A percentile compares a stretch with the other conserved stretches of the same genome.
Conservation (phyloP, 345 rosid species). For the Moringa oleifera region DNA sequence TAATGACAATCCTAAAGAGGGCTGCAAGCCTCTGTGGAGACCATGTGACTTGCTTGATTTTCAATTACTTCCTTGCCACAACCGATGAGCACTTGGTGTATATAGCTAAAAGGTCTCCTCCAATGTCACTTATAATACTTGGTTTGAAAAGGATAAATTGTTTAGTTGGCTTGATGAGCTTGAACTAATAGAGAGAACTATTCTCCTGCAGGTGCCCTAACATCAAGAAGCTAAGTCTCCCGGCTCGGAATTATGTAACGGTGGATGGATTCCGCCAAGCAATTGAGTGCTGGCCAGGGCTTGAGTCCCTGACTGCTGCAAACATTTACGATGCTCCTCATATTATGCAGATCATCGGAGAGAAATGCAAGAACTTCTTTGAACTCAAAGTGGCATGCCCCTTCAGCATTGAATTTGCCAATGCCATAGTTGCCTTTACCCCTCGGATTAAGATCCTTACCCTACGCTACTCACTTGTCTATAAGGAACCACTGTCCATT, state of each 20-base stretch:
- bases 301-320: slow-evolving; percentile 11
- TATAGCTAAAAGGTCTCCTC: slow-evolving; percentile 11
- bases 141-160: no score
- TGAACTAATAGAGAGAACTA: not conserved
- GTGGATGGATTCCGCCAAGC: slow-evolving; percentile 3
- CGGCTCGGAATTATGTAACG: slow-evolving; percentile 11
- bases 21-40: slow-evolving; percentile 9
- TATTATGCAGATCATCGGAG: slow-evolving; percentile 7
- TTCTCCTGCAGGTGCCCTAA: slow-evolving; percentile 8
- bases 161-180: no score
- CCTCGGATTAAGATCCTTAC: slow-evolving; percentile 14
- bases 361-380: slow-evolving; percentile 7
- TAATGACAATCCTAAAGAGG: slow-evolving; percentile 1
- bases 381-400: slow-evolving; percentile 8
- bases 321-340: slow-evolving; percentile 4
- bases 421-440: slow-evolving; percentile 4
- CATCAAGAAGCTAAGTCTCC: slow-evolving; percentile 14
- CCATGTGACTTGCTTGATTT: slow-evolving; percentile 10
- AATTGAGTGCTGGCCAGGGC: slow-evolving; percentile 3
- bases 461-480: not conserved
- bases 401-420: slow-evolving; percentile 9
- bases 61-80: not conserved
- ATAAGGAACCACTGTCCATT: slow-evolving; percentile 9
- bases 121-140: no score
- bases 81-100: slow-evolving; percentile 10